Evolutionary conservation across 2,329 filamentous ascomycete species (phyloP).

Genomic region (Clonostachys sp.): DNA sequence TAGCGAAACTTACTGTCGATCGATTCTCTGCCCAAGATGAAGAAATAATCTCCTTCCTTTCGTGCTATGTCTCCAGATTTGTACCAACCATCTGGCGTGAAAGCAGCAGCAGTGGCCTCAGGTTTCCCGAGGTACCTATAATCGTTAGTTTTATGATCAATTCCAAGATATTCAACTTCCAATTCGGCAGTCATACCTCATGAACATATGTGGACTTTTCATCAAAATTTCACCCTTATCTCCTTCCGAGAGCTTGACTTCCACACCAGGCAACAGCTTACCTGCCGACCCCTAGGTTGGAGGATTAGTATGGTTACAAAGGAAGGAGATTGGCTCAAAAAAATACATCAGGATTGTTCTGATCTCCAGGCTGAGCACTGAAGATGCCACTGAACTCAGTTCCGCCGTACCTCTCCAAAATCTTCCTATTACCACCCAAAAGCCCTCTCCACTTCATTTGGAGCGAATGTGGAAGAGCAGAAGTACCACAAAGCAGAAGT

Average conservation of each 20-base stretch:
- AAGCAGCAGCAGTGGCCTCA: not conserved
- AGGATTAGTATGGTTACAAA: not conserved
- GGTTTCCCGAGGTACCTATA: not conserved
- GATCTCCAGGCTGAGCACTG: not conserved
- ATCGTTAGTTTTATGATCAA: not conserved
- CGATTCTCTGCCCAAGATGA: not conserved
- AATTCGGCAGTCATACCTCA: not conserved
- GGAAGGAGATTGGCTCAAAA: not conserved
- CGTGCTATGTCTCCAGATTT: not conserved
- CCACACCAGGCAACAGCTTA: not conserved
- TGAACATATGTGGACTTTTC: not conserved
- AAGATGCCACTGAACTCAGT: not conserved
- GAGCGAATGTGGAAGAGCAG: not conserved
- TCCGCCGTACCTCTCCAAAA: not conserved
- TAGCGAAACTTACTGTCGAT: not conserved
- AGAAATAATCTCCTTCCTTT: not conserved
- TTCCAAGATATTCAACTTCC: not conserved
- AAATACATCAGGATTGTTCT: not conserved
- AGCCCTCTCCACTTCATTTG: not conserved
- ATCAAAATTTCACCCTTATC: not conserved
- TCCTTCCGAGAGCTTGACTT: not conserved
- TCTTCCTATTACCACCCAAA: not conserved
- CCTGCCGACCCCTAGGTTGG: not conserved
- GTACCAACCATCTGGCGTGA: not conserved
- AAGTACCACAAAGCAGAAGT: not conserved